Evolutionary conservation across 345 rosid genomes (phyloP).

Genomic region (Dimocarpus longan): DNA sequence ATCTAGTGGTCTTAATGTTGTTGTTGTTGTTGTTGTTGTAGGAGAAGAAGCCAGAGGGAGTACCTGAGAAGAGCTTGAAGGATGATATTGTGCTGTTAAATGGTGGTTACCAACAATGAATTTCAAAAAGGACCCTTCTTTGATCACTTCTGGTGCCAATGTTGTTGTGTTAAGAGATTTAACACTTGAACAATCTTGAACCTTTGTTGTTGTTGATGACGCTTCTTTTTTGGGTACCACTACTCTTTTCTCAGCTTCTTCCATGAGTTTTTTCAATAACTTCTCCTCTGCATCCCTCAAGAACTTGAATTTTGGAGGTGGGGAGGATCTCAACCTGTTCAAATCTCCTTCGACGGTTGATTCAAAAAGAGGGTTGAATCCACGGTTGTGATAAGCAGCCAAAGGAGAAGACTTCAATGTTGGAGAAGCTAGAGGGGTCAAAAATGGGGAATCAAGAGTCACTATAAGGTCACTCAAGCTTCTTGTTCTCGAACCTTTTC

Average conservation of each 20-base stretch:
- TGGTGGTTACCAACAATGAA: slow-evolving; percentile 48
- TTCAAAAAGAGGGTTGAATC: slow-evolving; percentile 91
- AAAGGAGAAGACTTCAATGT: slow-evolving; percentile 49
- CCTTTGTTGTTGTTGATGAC: neutral
- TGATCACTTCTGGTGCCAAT: slow-evolving; percentile 3
- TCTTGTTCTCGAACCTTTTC: slow-evolving; percentile 67
- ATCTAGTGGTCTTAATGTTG: slow-evolving; percentile 40
- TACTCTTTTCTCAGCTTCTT: slow-evolving; percentile 50
- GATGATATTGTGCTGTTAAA: slow-evolving; percentile 32
- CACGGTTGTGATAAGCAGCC: slow-evolving; percentile 50
- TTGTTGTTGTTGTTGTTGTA: slow-evolving; percentile 34
- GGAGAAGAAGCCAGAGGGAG: slow-evolving; percentile 66
- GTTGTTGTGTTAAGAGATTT: slow-evolving; percentile 24
- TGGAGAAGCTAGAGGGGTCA: slow-evolving; percentile 79
- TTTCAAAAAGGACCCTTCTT: slow-evolving; percentile 59
- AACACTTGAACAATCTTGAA: slow-evolving; percentile 29
- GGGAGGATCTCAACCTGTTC: slow-evolving; percentile 60
- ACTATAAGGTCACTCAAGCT: slow-evolving; percentile 73
- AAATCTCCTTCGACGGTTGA: slow-evolving; percentile 58
- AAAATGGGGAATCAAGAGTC: slow-evolving; percentile 50
- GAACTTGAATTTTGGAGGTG: slow-evolving; percentile 96
- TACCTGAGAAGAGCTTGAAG: slow-evolving; percentile 62
- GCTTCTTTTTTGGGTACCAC: slow-evolving; percentile 19
- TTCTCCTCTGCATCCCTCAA: slow-evolving; percentile 95
- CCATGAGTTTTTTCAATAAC: slow-evolving; percentile 52